A percentile compares a stretch with the other conserved stretches of the same genome.
Evolutionary conservation across 371 early-diverging fungal genomes (phyloP).

Genomic region (Mucor piriformis): DNA sequence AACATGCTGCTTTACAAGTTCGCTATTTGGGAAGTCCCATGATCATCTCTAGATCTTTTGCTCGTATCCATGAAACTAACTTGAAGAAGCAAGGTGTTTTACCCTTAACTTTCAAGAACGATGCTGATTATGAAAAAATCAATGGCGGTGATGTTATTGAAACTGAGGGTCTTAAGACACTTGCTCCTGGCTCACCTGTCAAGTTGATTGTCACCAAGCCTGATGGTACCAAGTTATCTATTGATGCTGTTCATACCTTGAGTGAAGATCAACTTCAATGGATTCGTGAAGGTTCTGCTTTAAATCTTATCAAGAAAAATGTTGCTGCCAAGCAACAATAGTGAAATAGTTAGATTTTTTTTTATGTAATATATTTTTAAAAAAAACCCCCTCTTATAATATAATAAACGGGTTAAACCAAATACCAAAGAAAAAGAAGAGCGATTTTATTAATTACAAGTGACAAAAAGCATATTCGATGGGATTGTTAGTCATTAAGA

Average conservation of each 20-base stretch:
- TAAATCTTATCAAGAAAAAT: conserved; percentile 67
- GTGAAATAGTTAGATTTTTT: background rate
- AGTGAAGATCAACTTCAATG: conserved; percentile 91
- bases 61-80: conserved; percentile 98
- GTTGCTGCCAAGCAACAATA: conserved; percentile 1
- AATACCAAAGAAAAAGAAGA: too few relatives aligned
- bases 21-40: conserved; percentile 90
- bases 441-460: too few relatives aligned
- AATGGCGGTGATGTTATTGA: conserved; percentile 79
- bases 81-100: conserved; percentile 98
- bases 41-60: conserved; percentile 91
- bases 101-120: conserved; percentile 88
- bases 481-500: too few relatives aligned
- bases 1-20: conserved; percentile 95
- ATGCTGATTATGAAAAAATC: conserved; percentile 80
- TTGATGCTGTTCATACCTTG: conserved; percentile 85
- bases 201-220: conserved; percentile 51
- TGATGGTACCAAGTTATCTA: conserved; percentile 63
- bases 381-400: too few relatives aligned
- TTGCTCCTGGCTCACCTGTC: conserved; percentile 67
- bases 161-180: conserved; percentile 74
- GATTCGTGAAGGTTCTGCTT: conserved; percentile 92
- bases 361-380: background rate
- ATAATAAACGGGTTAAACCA: too few relatives aligned
- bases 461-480: too few relatives aligned